Evolutionary conservation across 768 basidiomycete species (phyloP).

Genomic region (Collybia sordida): DNA sequence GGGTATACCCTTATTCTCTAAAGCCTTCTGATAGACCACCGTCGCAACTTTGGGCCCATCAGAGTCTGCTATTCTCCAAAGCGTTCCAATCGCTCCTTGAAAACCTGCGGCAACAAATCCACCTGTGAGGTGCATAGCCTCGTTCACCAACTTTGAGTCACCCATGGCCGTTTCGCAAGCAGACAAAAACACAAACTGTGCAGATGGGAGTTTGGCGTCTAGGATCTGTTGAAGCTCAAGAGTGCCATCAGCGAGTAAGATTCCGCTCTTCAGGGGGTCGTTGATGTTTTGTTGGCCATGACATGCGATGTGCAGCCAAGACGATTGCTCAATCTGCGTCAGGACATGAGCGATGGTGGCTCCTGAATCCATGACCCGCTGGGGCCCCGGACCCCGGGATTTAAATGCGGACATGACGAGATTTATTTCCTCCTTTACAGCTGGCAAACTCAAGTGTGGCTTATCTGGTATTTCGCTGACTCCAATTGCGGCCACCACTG

Average conservation of each 20-base stretch:
- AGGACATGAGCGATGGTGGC: conserved; percentile 7
- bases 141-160: conserved; percentile 3
- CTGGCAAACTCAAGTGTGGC: background rate
- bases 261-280: conserved; percentile 15
- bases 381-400: background rate
- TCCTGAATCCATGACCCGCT: background rate
- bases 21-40: conserved; percentile 6
- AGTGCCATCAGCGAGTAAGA: conserved; percentile 11
- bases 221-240: conserved; percentile 22
- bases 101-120: too few species aligned
- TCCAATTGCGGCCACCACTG: background rate
- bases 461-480: background rate
- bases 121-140: too few species aligned
- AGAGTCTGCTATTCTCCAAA: conserved; percentile 15
- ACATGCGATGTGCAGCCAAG: conserved; percentile 20
- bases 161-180: conserved; percentile 7
- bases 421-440: background rate
- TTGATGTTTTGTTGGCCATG: conserved; percentile 16
- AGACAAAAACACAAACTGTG: conserved; percentile 32
- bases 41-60: conserved; percentile 11
- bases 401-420: background rate
- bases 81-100: conserved; percentile 8
- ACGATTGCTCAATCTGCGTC: conserved; percentile 2
- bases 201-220: conserved; percentile 11
- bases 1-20: background rate